A percentile compares a stretch with the other conserved stretches of the same genome.
Evolutionary conservation across 306 rosid genomes (phyloP).

Genomic region (Inga laurina): DNA sequence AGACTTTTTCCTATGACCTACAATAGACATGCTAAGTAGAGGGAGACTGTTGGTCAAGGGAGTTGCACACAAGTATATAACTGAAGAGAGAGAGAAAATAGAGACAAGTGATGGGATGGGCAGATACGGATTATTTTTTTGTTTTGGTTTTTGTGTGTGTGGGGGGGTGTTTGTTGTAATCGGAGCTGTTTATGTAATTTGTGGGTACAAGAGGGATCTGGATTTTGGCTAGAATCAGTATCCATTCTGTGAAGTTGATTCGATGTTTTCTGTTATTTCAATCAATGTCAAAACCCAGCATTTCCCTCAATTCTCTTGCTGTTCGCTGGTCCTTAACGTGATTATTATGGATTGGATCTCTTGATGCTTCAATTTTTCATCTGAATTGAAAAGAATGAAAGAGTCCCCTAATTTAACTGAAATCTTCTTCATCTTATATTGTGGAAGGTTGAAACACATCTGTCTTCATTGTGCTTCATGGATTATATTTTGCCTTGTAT

Average conservation of each 20-base stretch:
- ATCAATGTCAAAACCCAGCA: neutral
- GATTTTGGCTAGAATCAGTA: neutral
- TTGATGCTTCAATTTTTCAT: neutral
- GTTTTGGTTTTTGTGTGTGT: too few species aligned
- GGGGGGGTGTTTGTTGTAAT: neutral
- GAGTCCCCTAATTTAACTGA: neutral
- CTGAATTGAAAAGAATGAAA: neutral
- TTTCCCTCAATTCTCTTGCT: neutral
- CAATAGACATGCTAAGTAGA: neutral
- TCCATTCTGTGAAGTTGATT: neutral
- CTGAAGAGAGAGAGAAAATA: neutral
- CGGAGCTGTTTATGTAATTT: neutral
- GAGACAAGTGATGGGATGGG: neutral
- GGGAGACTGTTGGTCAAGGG: neutral
- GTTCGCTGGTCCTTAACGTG: neutral
- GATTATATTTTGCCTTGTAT: constrained; percentile 32
- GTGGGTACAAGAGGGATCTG: neutral
- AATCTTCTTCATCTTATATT: neutral
- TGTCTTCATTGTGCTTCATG: neutral
- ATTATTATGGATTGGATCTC: neutral
- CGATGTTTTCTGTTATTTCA: neutral
- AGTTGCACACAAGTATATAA: neutral
- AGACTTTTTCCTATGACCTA: neutral
- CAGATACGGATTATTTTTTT: neutral
- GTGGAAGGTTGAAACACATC: neutral